phyloP scores from a whole-genome alignment of 371 early-diverging fungal species.

The Lichtheimia corymbifera region DNA sequence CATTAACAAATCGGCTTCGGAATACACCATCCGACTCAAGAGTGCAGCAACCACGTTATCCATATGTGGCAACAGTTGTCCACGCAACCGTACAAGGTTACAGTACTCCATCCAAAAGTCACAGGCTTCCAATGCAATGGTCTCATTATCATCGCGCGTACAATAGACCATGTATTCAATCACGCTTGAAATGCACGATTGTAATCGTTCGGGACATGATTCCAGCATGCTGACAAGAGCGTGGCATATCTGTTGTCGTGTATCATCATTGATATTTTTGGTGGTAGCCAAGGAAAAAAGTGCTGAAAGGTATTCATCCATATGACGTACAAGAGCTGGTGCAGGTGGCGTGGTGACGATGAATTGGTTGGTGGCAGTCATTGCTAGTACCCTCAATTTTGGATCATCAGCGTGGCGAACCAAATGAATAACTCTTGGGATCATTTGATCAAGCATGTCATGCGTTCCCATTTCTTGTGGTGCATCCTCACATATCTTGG shows the following conservation, averaged over 20 bases:
- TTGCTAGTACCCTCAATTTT: conserved; percentile 70
- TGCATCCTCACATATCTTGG: conserved; percentile 91
- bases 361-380: conserved; percentile 80
- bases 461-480: conserved; percentile 73
- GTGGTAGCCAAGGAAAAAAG: conserved; percentile 66
- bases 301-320: conserved; percentile 72
- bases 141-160: conserved; percentile 73
- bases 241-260: conserved; percentile 86
- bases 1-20: conserved; percentile 81
- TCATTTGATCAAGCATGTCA: conserved; percentile 65
- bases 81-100: conserved; percentile 63
- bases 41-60: conserved; percentile 80
- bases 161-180: conserved; percentile 90
- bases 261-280: conserved; percentile 67
- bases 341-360: conserved; percentile 56
- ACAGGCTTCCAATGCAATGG: conserved; percentile 90
- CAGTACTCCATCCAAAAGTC: conserved; percentile 95
- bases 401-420: conserved; percentile 61
- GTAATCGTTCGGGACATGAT: conserved; percentile 71
- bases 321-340: conserved; percentile 57
- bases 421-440: conserved; percentile 80
- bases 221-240: conserved; percentile 89
- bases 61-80: conserved; percentile 74
- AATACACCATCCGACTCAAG: conserved; percentile 87
- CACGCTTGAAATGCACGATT: conserved; percentile 75